These are phyloP conservation scores for Saturnispora gosingensis DNA, from an alignment of 805 yeast genomes.

Conservation along the genomic window DNA sequence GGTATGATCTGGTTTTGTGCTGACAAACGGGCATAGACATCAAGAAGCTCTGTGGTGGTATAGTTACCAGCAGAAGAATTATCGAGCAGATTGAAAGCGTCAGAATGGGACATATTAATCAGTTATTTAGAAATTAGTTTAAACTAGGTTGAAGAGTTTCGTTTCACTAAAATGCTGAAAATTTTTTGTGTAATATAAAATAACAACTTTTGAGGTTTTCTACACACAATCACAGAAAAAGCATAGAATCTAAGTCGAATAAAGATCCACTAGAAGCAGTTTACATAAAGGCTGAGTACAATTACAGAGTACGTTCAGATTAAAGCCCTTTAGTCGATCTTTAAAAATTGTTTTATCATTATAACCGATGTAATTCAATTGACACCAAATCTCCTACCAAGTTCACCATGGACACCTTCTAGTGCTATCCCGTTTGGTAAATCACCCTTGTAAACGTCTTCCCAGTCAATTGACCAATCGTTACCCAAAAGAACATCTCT, in stretches of 20 bases:
- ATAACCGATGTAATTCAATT: conserved; percentile 25
- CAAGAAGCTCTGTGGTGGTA: not conserved
- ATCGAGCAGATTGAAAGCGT: not conserved
- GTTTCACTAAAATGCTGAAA: not conserved
- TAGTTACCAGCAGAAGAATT: not conserved
- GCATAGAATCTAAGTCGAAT: not conserved
- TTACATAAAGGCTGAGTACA: not conserved
- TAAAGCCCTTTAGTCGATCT: not conserved
- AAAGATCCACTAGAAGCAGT: not conserved
- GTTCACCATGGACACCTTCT: not conserved
- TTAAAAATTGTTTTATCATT: conserved; percentile 3
- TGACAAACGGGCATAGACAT: conserved; percentile 26
- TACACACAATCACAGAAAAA: not conserved
- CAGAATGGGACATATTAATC: not conserved
- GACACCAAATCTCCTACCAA: not conserved
- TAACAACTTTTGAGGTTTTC: not conserved
- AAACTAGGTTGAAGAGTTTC: not conserved
- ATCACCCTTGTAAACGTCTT: conserved; percentile 54
- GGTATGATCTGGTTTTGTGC: conserved; percentile 45
- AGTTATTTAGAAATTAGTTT: not conserved
- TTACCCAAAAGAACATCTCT: conserved; percentile 70
- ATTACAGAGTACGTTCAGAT: not conserved
- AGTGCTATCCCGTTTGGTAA: not conserved
- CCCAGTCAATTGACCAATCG: conserved; percentile 84
- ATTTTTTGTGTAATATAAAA: not conserved